A percentile compares a stretch with the other conserved stretches of the same genome.
These are phyloP conservation scores for Saprolegnia diclina DNA, from an alignment of 352 stramenopile genomes.

Conservation along the genomic window DNA sequence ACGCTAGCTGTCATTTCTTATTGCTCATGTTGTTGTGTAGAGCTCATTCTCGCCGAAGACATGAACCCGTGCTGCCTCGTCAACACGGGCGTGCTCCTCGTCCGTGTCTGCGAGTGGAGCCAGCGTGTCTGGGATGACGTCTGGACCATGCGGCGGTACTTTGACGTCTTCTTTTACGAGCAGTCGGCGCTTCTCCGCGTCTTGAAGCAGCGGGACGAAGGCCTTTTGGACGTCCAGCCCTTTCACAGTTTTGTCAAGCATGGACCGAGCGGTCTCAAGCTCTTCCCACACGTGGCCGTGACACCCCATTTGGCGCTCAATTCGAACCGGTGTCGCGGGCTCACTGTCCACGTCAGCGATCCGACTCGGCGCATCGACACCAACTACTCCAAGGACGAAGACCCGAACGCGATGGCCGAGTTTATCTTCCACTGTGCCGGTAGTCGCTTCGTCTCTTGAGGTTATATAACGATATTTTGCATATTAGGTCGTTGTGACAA, in stretches of 20 bases:
- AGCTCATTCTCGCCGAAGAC: conserved; percentile 25
- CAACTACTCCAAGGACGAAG: background rate
- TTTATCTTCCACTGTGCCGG: conserved; percentile 27
- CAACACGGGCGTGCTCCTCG: conserved; percentile 24
- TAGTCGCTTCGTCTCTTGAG: background rate
- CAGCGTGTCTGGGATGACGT: conserved; percentile 15
- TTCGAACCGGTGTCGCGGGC: conserved; percentile 22
- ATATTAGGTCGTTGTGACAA: conserved; percentile 25
- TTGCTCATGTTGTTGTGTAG: background rate
- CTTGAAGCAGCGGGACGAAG: conserved; percentile 25
- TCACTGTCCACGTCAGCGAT: conserved; percentile 18
- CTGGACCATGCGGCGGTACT: conserved; percentile 23
- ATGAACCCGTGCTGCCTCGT: conserved; percentile 26
- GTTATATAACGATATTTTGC: background rate
- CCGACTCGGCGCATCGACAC: conserved; percentile 11
- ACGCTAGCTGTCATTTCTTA: background rate
- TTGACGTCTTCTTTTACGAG: conserved; percentile 29
- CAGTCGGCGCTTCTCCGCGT: conserved; percentile 27
- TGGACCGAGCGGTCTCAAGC: conserved; percentile 8
- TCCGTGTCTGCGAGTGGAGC: conserved; percentile 24
- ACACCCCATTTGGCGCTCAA: conserved; percentile 22
- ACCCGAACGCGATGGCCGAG: conserved; percentile 15
- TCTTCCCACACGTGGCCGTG: conserved; percentile 19
- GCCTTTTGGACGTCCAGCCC: conserved; percentile 12
- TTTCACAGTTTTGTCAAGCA: conserved; percentile 22